Base-by-base conservation (phyloP, 495 filamentous ascomycete species). In the Penicillium angulare region DNA sequence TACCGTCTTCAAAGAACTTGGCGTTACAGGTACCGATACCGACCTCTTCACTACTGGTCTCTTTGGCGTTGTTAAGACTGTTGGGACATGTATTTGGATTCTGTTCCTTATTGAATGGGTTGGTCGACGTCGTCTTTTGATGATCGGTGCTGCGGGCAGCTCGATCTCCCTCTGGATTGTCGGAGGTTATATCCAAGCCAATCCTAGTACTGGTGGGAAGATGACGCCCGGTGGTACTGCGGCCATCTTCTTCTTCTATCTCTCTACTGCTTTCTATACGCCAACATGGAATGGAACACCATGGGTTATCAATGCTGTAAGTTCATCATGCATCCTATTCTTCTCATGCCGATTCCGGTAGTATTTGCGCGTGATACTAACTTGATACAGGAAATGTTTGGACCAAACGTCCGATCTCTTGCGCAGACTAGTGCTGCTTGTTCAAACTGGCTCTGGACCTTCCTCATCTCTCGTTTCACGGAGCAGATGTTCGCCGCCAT, bases 201-300 rank as follows among this genome's bases (percentile, higher is more conserved):
- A 82, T 47, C 74, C 64, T 1, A 43, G 51, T 10, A 54, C 55
- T 7, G 72, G 50, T 9, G 52, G 49, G 3, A 43, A 59, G 4
- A 65, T 87, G 47, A 67, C 68, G 3, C 64, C 77, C 4, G 83
- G 78, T 34, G 85, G 84, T 33, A 85, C 86, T 43, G 80, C 80
- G 0, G 86, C 86, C 32, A 80, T 89, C 32, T 86, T 87, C 74
- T 87, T 88, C 77, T 88, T 89, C 71, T 90, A 89, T 57, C 77
- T 90, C n/a, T 88, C 84, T 82, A 89, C 86, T 3, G 81, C 81
- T 5, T 89, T 86, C 68, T 90, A 90, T 60, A 86, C 86, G 5
- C 82, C 86, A 0, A 81, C 81, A 3, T 90, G 86, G 85, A 89
- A 90, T 60, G 85, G 84, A 7, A 84, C 81, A 5, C 82, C 83